Evolutionary conservation across 2,329 filamentous ascomycete genomes (phyloP), one percentile per base, ranked within the genome.

Genomic region (Blastomyces gilchristii): DNA sequence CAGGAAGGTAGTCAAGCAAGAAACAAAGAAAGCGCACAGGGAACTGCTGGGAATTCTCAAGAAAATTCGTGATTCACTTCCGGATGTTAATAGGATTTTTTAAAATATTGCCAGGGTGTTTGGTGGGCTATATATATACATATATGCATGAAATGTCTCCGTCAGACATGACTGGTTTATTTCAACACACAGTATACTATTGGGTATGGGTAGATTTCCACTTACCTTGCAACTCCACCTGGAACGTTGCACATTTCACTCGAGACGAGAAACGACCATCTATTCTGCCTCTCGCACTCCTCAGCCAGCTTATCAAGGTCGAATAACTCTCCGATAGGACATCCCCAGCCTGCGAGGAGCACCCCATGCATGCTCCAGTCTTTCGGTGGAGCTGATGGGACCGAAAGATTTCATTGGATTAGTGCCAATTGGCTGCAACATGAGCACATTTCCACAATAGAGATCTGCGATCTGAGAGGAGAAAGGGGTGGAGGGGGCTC

Each of bases 221-320:
- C 62, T 60, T 58, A 66, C 65, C 63, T 64, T 58, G 63, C 65
- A 3, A 81, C 74, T 3, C 76, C 78, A 12, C 79, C 79, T 1
- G 78, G 77, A 68, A 81, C 78, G 60, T 82, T 81, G 58, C 82
- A 71, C 0, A 80, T 80, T 53, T 76, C 73, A 8, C 77, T 80
- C 0, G 79, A 72, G 2, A 83, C 70, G 66, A 84, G 83, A 68
- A 84, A 82, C 0, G 73, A 74, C 76, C 78, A 82, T 18, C 79
- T 69, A 11, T 75, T 70, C 28, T 74, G 70, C 43, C 73, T 72
- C 52, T 72, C 68, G 62, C 76, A 78, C 25, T 68, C 70, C 45
- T 71, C 68, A 14, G 75, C 73, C 60, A 81, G 67, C 53, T 70
- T 73, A 65, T 81, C 79, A 16, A 81, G 71, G 66, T 81, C 75